These are phyloP conservation scores for Collybiopsis luxurians DNA, from an alignment of 768 basidiomycete genomes.

Conservation along the genomic window DNA sequence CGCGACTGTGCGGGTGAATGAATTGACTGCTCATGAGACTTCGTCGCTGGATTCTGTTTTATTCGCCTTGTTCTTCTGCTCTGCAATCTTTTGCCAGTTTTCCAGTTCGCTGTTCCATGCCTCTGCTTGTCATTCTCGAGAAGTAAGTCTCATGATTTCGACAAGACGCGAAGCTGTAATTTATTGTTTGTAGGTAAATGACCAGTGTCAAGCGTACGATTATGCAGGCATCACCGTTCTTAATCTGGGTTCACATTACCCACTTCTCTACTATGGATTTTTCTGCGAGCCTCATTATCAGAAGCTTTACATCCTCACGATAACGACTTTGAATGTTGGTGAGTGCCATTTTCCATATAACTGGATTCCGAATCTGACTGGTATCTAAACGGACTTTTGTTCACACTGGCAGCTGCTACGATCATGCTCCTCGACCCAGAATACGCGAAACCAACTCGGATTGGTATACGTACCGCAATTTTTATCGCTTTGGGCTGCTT, in stretches of 20 bases:
- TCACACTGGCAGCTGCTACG: slow-evolving; percentile 56
- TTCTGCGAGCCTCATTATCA: slow-evolving; percentile 59
- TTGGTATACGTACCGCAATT: slow-evolving; percentile 71
- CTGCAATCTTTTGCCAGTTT: slow-evolving; percentile 71
- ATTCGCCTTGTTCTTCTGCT: slow-evolving; percentile 62
- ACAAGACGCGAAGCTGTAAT: not conserved
- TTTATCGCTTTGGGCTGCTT: slow-evolving; percentile 78
- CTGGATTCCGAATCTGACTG: no score
- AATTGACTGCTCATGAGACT: slow-evolving; percentile 50
- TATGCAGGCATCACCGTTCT: slow-evolving; percentile 80
- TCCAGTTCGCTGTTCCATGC: slow-evolving; percentile 75
- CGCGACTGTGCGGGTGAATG: slow-evolving; percentile 44
- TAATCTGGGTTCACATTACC: slow-evolving; percentile 76
- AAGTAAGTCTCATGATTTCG: slow-evolving; percentile 42
- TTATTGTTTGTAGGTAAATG: slow-evolving; percentile 44
- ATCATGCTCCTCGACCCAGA: slow-evolving; percentile 76
- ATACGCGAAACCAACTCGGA: slow-evolving; percentile 71
- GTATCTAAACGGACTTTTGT: not conserved
- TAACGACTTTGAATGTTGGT: slow-evolving; percentile 58
- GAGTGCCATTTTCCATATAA: slow-evolving; percentile 27
- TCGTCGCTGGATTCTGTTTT: slow-evolving; percentile 61
- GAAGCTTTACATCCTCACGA: slow-evolving; percentile 50
- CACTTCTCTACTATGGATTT: slow-evolving; percentile 76
- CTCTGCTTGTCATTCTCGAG: slow-evolving; percentile 66
- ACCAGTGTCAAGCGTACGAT: slow-evolving; percentile 63